Percentiles rank a stretch among this genome's conserved stretches.
phyloP scores from a whole-genome alignment of 2,329 filamentous ascomycete genomes.

The Cytospora leucostoma region DNA sequence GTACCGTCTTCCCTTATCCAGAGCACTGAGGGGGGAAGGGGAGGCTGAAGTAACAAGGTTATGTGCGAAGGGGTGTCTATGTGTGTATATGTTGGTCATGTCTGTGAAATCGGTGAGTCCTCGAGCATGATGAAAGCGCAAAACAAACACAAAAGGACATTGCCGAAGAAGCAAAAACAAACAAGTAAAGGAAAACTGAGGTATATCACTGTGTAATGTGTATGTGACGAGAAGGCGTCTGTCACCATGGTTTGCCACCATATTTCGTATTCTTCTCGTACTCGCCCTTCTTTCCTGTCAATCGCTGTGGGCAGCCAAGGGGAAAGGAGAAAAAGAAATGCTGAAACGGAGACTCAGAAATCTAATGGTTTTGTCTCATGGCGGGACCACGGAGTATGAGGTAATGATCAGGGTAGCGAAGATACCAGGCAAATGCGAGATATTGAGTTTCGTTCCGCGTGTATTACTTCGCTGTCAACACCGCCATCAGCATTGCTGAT shows the following conservation, averaged over 20 bases:
- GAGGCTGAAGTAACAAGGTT: not conserved
- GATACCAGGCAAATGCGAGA: conserved; percentile 8
- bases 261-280: not conserved
- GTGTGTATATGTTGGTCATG: not conserved
- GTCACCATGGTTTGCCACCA: not conserved
- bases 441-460: not conserved
- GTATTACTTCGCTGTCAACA: not conserved
- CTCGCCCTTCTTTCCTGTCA: not conserved
- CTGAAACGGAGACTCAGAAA: not conserved
- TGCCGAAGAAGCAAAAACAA: not conserved
- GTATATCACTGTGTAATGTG: too few species aligned
- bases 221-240: not conserved
- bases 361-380: conserved; percentile 3
- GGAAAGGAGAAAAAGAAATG: too few species aligned
- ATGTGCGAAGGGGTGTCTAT: not conserved
- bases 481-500: not conserved
- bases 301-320: not conserved
- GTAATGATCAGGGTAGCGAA: not conserved
- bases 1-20: conserved; percentile 16
- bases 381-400: conserved; percentile 3
- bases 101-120: not conserved
- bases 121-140: not conserved
- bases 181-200: too few species aligned
- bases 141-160: not conserved
- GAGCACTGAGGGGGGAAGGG: not conserved